Evolutionary conservation across 345 rosid genomes (phyloP).

Genomic region (Eutrema japonicum): DNA sequence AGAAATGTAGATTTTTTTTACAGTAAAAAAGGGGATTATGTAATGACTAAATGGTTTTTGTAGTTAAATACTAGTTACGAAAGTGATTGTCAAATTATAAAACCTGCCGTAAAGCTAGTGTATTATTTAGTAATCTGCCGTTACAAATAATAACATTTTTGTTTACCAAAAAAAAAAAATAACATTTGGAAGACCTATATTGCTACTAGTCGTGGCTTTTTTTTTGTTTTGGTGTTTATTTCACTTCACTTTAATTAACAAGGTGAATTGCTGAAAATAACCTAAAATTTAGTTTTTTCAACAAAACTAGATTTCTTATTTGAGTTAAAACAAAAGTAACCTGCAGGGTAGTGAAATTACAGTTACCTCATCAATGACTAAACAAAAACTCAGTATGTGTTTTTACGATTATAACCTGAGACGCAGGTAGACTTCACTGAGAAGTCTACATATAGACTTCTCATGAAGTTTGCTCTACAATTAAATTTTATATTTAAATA

Average conservation of each 20-base stretch:
- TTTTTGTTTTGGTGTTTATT: not conserved
- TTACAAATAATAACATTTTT: constrained; percentile 7
- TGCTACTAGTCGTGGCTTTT: not conserved
- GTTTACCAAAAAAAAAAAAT: not conserved
- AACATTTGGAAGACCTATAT: constrained; percentile 8
- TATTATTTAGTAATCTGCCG: not conserved
- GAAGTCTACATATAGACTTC: too few relatives aligned
- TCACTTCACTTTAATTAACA: not conserved
- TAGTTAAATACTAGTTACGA: constrained; percentile 9
- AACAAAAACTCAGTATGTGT: too few relatives aligned
- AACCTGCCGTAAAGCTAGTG: not conserved
- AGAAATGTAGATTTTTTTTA: not conserved
- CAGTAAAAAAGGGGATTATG: not conserved
- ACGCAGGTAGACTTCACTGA: too few relatives aligned
- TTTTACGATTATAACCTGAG: too few relatives aligned
- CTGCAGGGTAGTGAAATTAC: too few relatives aligned
- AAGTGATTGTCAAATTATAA: constrained; percentile 18
- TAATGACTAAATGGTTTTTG: not conserved
- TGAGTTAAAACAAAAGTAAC: too few relatives aligned
- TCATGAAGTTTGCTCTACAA: too few relatives aligned
- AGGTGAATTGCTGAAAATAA: too few relatives aligned
- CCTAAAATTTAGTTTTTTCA: too few relatives aligned
- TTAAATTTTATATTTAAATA: too few relatives aligned
- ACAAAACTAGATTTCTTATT: too few relatives aligned
- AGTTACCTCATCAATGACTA: too few relatives aligned